Base-by-base conservation (phyloP, 108 stramenopile genomes). In the Aurantiochytrium sp. region DNA sequence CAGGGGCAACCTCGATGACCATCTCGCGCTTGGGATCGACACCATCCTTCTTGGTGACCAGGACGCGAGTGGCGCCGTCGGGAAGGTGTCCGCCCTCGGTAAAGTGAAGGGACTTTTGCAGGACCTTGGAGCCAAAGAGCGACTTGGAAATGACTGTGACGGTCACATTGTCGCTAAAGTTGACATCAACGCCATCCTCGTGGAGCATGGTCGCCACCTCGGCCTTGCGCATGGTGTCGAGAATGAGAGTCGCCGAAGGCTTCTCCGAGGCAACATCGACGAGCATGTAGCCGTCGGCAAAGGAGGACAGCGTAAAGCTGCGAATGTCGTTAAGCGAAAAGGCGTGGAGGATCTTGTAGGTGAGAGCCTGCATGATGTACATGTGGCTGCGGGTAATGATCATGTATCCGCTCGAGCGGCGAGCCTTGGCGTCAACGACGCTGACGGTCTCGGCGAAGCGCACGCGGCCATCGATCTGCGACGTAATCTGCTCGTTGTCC, bases 161-260 rank as follows among this genome's bases (percentile, higher is more conserved):
- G 3, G 0, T 10, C 23, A 53, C 19, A 18, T 83, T 4, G 51
- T 83, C 76, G 5, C 49, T 23, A 35, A 83, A 83, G 10, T 83
- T 47, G 5, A 83, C 16, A 12, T 4, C 4, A 3, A 83, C 25
- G 76, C 51, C 76, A 14, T 83, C 76, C 76, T 83, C 76, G 25
- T 83, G 45, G 3, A 83, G 51, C 45, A 83, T 53, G 51, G 76
- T 83, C 23, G 51, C 76, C 8, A 83, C 28, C 76, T 83, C 76
- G 19, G 76, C 76, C 76, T 83, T 83, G 51, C 76, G 76, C 76
- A 83, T 53, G 51, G 23, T 83, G 23, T 83, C 76, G 49, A 83
- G 51, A 28, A 83, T 8, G 76, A 53, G 12, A 45, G 76, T 83
- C 18, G 45, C 23, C 76, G 19, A 23, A 12, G 76, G 76, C 23